A percentile compares a stretch with the other conserved stretches of the same genome.
Evolutionary conservation across 139 green algal genomes (phyloP).

Genomic region (Chlorella sp.): DNA sequence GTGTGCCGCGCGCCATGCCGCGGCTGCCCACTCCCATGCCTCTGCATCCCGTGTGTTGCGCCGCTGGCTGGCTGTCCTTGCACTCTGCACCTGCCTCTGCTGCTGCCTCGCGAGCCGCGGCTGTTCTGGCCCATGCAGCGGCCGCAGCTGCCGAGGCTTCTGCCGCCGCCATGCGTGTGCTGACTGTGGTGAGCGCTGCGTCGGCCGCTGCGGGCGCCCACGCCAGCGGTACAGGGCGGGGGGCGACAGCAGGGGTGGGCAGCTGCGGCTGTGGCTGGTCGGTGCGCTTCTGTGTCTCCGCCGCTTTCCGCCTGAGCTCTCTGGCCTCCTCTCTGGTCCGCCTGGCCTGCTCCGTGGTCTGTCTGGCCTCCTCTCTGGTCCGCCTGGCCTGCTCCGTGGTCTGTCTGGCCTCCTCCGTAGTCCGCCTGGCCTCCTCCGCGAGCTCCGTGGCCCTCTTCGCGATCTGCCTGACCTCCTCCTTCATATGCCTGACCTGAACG

Average conservation of each 20-base stretch:
- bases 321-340: too few species aligned
- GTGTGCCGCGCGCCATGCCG: background rate
- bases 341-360: too few species aligned
- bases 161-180: background rate
- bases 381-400: too few species aligned
- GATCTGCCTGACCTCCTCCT: too few species aligned
- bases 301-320: background rate
- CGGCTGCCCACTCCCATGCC: conserved; percentile 2
- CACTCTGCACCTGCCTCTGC: background rate
- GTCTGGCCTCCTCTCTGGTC: too few species aligned
- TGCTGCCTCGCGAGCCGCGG: conserved; percentile 2
- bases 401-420: too few species aligned
- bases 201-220: background rate
- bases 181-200: background rate
- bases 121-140: background rate
- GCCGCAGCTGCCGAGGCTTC: background rate
- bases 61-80: background rate
- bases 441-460: too few species aligned
- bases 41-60: background rate
- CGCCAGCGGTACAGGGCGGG: background rate
- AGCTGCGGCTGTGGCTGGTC: background rate
- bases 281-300: background rate
- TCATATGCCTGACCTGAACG: too few species aligned
- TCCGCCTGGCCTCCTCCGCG: too few species aligned
- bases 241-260: background rate